Conservation (phyloP, 768 basidiomycete genomes). For the Tricholoma bakamatsutake region DNA sequence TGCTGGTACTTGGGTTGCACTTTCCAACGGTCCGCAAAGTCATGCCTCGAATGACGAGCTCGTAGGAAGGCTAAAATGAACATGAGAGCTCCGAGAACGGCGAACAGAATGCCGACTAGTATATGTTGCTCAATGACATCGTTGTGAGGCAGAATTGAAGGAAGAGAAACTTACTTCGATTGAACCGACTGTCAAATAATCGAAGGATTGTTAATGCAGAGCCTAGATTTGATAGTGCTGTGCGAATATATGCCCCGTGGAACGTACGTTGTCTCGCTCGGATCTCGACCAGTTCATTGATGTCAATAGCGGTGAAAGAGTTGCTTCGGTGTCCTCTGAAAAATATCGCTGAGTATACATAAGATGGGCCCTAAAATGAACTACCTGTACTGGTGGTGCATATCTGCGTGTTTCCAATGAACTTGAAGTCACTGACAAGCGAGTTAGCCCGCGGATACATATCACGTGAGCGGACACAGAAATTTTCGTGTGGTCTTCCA, state of each 20-base stretch:
- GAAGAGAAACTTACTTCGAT: slow-evolving; percentile 47
- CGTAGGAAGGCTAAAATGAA: slow-evolving; percentile 55
- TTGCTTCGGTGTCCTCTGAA: slow-evolving; percentile 39
- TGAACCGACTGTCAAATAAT: slow-evolving; percentile 73
- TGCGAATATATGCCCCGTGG: slow-evolving; percentile 75
- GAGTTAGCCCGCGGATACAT: too few species aligned
- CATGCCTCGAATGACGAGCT: slow-evolving; percentile 60
- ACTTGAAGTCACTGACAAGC: not conserved
- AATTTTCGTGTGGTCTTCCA: not conserved
- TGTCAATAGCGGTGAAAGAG: slow-evolving; percentile 48
- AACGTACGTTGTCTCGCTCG: slow-evolving; percentile 80
- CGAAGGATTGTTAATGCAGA: slow-evolving; percentile 71
- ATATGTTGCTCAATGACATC: not conserved
- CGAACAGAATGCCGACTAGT: slow-evolving; percentile 56
- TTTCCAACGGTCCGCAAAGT: slow-evolving; percentile 63
- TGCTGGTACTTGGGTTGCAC: slow-evolving; percentile 25
- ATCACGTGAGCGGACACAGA: not conserved
- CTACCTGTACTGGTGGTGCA: slow-evolving; percentile 11
- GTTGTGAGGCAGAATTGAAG: not conserved
- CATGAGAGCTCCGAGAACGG: slow-evolving; percentile 55
- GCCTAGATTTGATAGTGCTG: slow-evolving; percentile 67
- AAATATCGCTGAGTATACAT: not conserved
- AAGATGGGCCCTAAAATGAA: not conserved
- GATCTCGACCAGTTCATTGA: slow-evolving; percentile 64
- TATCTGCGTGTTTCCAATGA: not conserved